Evolutionary conservation across 306 rosid species (phyloP).

Genomic region (Mimosa bimucronata): DNA sequence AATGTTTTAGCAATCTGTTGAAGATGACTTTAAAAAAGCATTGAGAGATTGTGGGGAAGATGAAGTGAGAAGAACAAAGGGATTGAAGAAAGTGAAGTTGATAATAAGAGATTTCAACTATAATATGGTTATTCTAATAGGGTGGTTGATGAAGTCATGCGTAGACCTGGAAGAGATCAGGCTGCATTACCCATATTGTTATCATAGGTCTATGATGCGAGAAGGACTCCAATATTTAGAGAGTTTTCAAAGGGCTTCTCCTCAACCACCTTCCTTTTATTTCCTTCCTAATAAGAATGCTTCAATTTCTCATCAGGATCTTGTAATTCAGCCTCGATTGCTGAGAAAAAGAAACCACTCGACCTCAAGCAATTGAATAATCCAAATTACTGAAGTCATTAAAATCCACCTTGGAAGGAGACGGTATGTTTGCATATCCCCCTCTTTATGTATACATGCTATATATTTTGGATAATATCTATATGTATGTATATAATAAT

Average conservation of each 20-base stretch:
- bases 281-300: no score
- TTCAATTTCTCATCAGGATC: no score
- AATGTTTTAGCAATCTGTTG: neutral
- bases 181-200: neutral
- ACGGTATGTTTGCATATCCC: no score
- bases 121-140: neutral
- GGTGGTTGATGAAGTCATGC: neutral
- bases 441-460: no score
- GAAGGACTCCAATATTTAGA: neutral
- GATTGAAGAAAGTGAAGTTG: conserved; percentile 1
- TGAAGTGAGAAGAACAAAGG: neutral
- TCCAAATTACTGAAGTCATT: no score
- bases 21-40: neutral
- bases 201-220: neutral
- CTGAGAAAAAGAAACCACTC: no score
- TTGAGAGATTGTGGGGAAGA: neutral
- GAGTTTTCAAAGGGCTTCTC: neutral
- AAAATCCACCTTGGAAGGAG: no score
- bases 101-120: neutral
- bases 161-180: neutral
- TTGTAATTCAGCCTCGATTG: no score
- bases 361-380: no score
- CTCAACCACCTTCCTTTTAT: neutral
- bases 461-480: no score
- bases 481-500: no score